These are phyloP conservation scores for Cubamyces sp. DNA, from an alignment of 768 basidiomycete species.

Conservation along the genomic window DNA sequence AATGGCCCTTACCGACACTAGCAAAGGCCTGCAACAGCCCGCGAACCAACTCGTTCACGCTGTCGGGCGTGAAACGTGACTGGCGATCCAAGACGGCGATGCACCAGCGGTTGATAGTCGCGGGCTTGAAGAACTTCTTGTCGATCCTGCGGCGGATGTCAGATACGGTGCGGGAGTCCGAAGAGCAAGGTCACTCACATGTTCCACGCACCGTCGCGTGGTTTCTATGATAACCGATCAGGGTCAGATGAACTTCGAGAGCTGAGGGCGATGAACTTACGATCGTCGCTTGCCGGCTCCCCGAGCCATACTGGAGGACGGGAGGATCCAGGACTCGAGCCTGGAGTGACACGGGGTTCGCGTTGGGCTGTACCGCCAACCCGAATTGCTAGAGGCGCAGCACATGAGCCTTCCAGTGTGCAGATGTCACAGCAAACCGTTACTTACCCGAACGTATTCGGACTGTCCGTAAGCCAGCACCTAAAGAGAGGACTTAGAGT, in stretches of 20 bases:
- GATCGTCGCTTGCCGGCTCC: slow-evolving; percentile 58
- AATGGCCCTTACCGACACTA: slow-evolving; percentile 57
- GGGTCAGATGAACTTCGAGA: background rate
- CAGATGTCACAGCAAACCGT: background rate
- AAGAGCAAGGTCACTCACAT: slow-evolving; percentile 48
- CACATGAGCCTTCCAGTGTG: background rate
- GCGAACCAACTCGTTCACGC: slow-evolving; percentile 56
- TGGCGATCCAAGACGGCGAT: slow-evolving; percentile 69
- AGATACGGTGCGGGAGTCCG: background rate
- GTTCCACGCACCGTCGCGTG: slow-evolving; percentile 77
- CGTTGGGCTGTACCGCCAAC: slow-evolving; percentile 54
- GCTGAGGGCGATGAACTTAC: slow-evolving; percentile 42
- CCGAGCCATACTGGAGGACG: slow-evolving; percentile 63
- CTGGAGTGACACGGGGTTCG: slow-evolving; percentile 56
- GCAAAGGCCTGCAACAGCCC: slow-evolving; percentile 53
- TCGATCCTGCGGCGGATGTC: slow-evolving; percentile 57
- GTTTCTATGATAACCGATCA: slow-evolving; percentile 43
- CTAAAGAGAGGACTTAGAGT: slow-evolving; percentile 6
- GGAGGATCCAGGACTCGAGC: slow-evolving; percentile 71
- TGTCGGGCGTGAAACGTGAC: slow-evolving; percentile 54
- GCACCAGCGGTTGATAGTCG: slow-evolving; percentile 58
- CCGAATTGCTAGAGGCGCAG: slow-evolving; percentile 54
- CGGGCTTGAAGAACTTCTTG: slow-evolving; percentile 67
- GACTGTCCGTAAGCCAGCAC: slow-evolving; percentile 65
- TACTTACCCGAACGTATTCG: slow-evolving; percentile 59